Conservation (phyloP, 495 filamentous ascomycete species). For the Penicillium paradoxum region DNA sequence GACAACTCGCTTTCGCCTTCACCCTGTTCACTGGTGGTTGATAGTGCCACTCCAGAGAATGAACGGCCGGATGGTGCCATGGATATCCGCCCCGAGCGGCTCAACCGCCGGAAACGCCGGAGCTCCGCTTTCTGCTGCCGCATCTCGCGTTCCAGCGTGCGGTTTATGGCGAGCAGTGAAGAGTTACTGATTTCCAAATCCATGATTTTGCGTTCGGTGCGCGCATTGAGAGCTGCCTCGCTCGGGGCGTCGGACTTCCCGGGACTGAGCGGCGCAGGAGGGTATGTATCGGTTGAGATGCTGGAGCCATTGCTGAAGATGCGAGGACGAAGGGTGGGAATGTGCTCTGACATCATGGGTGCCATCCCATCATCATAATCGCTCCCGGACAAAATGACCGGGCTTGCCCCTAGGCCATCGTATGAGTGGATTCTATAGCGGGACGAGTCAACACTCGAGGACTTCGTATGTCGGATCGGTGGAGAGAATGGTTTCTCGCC, state of each 20-base stretch:
- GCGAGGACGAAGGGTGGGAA: slow-evolving; percentile 34
- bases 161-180: slow-evolving; percentile 93
- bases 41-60: slow-evolving; percentile 35
- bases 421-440: slow-evolving; percentile 14
- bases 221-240: slow-evolving; percentile 74
- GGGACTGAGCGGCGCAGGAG: slow-evolving; percentile 39
- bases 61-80: slow-evolving; percentile 43
- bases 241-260: slow-evolving; percentile 39
- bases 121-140: slow-evolving; percentile 87
- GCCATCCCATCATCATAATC: slow-evolving; percentile 18
- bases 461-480: slow-evolving; percentile 31
- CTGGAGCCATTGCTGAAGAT: slow-evolving; percentile 40
- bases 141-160: slow-evolving; percentile 84
- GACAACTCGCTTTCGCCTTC: slow-evolving; percentile 35
- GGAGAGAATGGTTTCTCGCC: slow-evolving; percentile 14
- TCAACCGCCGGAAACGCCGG: slow-evolving; percentile 74
- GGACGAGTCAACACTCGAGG: slow-evolving; percentile 36
- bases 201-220: slow-evolving; percentile 88
- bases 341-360: slow-evolving; percentile 25
- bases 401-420: slow-evolving; percentile 33
- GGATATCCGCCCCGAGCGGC: slow-evolving; percentile 68
- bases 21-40: slow-evolving; percentile 34
- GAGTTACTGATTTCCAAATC: slow-evolving; percentile 98
- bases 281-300: slow-evolving; percentile 27
- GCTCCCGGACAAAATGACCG: slow-evolving; percentile 27